These are phyloP conservation scores for Pseudopithomyces maydicus DNA, from an alignment of 2,329 filamentous ascomycete genomes.

Conservation along the genomic window DNA sequence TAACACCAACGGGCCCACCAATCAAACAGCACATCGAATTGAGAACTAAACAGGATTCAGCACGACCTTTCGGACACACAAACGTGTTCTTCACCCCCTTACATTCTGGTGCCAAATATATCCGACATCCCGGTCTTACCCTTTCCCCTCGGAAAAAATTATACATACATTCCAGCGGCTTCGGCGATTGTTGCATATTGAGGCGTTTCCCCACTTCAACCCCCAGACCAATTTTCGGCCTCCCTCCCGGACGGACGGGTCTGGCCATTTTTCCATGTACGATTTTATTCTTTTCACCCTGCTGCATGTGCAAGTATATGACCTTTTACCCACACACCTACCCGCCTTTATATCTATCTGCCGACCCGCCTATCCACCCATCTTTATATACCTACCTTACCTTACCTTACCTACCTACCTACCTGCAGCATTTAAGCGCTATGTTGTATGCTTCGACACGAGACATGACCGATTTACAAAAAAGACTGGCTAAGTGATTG, in stretches of 20 bases:
- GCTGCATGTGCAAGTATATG: not conserved
- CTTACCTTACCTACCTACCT: too few relatives aligned
- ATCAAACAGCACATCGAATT: not conserved
- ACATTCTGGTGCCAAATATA: not conserved
- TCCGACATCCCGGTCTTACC: not conserved
- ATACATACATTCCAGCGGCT: not conserved
- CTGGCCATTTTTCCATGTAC: slow-evolving; percentile 1
- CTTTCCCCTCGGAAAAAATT: slow-evolving; percentile 7
- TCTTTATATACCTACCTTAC: too few relatives aligned
- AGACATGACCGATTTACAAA: not conserved
- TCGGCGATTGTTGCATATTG: slow-evolving; percentile 14
- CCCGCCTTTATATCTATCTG: too few relatives aligned
- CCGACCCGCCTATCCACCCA: too few relatives aligned
- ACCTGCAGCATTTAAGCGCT: too few relatives aligned
- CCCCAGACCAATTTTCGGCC: not conserved
- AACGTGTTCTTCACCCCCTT: not conserved
- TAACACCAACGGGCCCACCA: not conserved
- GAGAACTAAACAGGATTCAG: not conserved
- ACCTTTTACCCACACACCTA: not conserved
- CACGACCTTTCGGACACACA: not conserved
- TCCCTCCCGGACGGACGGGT: not conserved
- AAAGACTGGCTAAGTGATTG: too few relatives aligned
- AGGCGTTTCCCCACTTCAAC: slow-evolving; percentile 9
- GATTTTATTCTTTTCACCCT: not conserved
- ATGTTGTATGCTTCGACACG: not conserved